Evolutionary conservation across 129 eudicot species (phyloP).

Genomic region (Flaveria brownii): DNA sequence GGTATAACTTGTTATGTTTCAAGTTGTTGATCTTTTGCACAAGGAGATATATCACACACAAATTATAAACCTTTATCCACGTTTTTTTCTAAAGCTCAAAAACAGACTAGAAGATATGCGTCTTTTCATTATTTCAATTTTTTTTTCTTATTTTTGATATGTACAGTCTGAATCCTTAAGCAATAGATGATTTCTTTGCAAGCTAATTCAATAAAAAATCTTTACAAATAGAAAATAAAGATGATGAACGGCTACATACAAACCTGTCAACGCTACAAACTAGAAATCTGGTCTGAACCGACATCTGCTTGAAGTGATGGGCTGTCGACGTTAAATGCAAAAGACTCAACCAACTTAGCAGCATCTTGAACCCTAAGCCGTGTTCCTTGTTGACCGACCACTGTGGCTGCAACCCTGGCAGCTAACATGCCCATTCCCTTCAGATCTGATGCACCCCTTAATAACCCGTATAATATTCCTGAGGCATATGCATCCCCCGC

Average conservation of each 20-base stretch:
- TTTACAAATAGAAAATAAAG: slow-evolving; percentile 20
- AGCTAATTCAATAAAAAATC: slow-evolving; percentile 23
- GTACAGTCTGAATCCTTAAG: slow-evolving; percentile 26
- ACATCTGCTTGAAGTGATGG: slow-evolving; percentile 52
- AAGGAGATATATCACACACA: too few relatives aligned
- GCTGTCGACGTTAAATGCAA: slow-evolving; percentile 38
- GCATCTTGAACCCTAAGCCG: slow-evolving; percentile 92
- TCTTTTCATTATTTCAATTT: not conserved
- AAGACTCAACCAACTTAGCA: slow-evolving; percentile 61
- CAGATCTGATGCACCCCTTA: slow-evolving; percentile 72
- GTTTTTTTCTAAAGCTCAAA: not conserved
- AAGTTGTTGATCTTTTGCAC: too few relatives aligned
- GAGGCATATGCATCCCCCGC: slow-evolving; percentile 99
- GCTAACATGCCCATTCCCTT: slow-evolving; percentile 86
- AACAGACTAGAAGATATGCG: not conserved
- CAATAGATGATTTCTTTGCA: slow-evolving; percentile 11
- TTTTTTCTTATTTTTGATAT: slow-evolving; percentile 14
- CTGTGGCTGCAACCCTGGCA: slow-evolving; percentile 87
- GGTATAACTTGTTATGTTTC: not conserved
- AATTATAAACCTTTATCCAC: not conserved
- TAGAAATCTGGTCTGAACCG: slow-evolving; percentile 77
- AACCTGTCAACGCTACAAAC: slow-evolving; percentile 45
- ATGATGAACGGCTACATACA: slow-evolving; percentile 15
- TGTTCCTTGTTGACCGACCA: slow-evolving; percentile 94
- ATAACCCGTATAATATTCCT: slow-evolving; percentile 76